Percentiles rank a stretch among this genome's conserved stretches.
Conservation (phyloP, 805 yeast species). For the Metschnikowia koreensis region DNA sequence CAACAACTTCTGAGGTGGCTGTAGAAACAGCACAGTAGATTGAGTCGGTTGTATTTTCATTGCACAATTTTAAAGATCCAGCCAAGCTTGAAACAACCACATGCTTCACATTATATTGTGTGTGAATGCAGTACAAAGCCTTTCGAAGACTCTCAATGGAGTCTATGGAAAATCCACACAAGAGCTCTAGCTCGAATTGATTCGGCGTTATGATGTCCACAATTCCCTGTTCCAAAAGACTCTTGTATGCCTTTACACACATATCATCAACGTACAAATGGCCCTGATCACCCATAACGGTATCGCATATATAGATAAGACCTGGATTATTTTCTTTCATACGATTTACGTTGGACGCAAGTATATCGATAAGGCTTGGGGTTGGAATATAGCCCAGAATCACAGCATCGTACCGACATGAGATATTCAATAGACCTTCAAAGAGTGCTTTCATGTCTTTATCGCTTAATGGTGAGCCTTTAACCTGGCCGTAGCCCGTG, state of each 20-base stretch:
- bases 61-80: slow-evolving; percentile 12
- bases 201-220: slow-evolving; percentile 21
- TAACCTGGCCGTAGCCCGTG: slow-evolving; percentile 71
- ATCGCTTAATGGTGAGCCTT: slow-evolving; percentile 12
- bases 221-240: slow-evolving; percentile 3
- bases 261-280: slow-evolving; percentile 18
- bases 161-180: slow-evolving; percentile 13
- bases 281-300: slow-evolving; percentile 24
- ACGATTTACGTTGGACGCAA: slow-evolving; percentile 8
- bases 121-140: slow-evolving; percentile 14
- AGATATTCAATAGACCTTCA: slow-evolving; percentile 14
- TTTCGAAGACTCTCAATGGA: slow-evolving; percentile 9
- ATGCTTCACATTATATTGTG: slow-evolving; percentile 10
- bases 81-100: slow-evolving; percentile 18
- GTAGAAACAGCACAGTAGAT: slow-evolving; percentile 31
- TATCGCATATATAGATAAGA: slow-evolving; percentile 20
- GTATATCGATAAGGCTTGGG: slow-evolving; percentile 14
- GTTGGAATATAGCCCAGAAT: slow-evolving; percentile 21
- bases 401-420: slow-evolving; percentile 18
- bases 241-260: slow-evolving; percentile 17
- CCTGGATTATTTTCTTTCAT: slow-evolving; percentile 14
- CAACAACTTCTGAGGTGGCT: background rate
- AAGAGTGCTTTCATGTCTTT: slow-evolving; percentile 14
- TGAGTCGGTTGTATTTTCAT: slow-evolving; percentile 10
- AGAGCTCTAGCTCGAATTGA: slow-evolving; percentile 21